Percentiles rank a stretch among this genome's conserved stretches.
Conservation (phyloP, 345 rosid species). For the Capsella bursapastoris region DNA sequence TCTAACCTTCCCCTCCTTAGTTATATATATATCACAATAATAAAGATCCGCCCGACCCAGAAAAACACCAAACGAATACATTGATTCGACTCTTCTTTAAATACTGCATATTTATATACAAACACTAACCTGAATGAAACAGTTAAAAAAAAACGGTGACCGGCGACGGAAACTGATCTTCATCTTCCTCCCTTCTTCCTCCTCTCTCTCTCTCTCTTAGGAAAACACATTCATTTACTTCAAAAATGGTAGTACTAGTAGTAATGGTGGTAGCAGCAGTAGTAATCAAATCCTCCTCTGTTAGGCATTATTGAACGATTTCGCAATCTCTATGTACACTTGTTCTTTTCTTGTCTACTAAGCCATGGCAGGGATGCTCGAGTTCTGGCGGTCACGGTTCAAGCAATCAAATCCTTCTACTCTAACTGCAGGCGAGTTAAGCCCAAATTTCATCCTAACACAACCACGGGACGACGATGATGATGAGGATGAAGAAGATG, state of each 20-base stretch:
- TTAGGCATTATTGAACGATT: constrained; percentile 32
- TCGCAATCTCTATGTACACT: constrained; percentile 64
- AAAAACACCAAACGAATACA: constrained; percentile 40
- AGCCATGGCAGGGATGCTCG: constrained; percentile 98
- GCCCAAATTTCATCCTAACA: constrained; percentile 74
- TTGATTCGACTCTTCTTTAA: constrained; percentile 25
- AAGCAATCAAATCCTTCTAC: constrained; percentile 99
- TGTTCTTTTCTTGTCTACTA: constrained; percentile 53
- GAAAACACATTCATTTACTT: constrained; percentile 36
- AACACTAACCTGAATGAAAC: constrained; percentile 37
- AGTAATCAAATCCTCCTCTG: constrained; percentile 42
- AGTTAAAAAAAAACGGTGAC: constrained; percentile 33
- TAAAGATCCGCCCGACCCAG: constrained; percentile 42
- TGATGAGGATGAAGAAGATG: constrained; percentile 47
- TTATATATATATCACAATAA: constrained; percentile 30
- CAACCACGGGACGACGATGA: constrained; percentile 74
- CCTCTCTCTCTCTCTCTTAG: constrained; percentile 26
- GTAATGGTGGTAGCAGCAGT: background rate
- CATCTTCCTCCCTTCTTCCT: constrained; percentile 27
- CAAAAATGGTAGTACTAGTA: constrained; percentile 41
- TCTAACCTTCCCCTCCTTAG: constrained; percentile 33
- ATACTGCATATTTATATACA: constrained; percentile 41
- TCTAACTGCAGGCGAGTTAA: constrained; percentile 88
- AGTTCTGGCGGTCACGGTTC: constrained; percentile 87
- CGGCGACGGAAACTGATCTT: constrained; percentile 35